Evolutionary conservation across 148 eudicot species (phyloP), one percentile per base, ranked within the genome.

Genomic region (Nyssa sinensis): DNA sequence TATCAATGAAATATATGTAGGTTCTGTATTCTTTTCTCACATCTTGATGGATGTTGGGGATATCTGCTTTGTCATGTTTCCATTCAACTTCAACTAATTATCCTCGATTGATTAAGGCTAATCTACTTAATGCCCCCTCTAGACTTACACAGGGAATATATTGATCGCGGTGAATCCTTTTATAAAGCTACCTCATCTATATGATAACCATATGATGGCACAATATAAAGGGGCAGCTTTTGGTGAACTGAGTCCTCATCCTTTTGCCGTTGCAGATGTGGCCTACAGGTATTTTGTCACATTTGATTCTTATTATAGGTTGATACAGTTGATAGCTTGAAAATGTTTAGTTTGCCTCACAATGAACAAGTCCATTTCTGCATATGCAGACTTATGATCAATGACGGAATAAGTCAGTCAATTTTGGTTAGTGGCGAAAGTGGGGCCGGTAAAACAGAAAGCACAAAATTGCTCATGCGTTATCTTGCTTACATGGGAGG

Each of bases 401-500:
- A 93, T 78, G 99, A 93, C 41, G 97, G 98, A 70, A 80, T 88
- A 74, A 96, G 99, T 80, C 97, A 96, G 85, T 88, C 99, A n/a
- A 96, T 96, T 77, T 86, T 96, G 85, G 99, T 96, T 35, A 96
- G 99, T 82, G 99, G 99, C 34, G 99, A 96, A 84, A 96, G 99
- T 84, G 98, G 99, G 75, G 99, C 99, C 16, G 99, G 99, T 76
- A 96, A 96, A 89, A 96, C 99, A 32, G 99, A 96, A 86, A 96
- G 95, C 83, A 96, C 98, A 47, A 96, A 96, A 76, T 71, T 75
- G 85, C 94, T 96, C 47, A 96, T 96, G 99, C 93, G 89, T 25
- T 96, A 93, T 91, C 98, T 96, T 75, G 99, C 99, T 65, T 89
- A 89, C 84, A 93, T 96, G 98, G 99, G 99, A 17, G 99, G 99